Conservation (phyloP, 1,139 yeast species). For the Yamadazyma taylorii region DNA sequence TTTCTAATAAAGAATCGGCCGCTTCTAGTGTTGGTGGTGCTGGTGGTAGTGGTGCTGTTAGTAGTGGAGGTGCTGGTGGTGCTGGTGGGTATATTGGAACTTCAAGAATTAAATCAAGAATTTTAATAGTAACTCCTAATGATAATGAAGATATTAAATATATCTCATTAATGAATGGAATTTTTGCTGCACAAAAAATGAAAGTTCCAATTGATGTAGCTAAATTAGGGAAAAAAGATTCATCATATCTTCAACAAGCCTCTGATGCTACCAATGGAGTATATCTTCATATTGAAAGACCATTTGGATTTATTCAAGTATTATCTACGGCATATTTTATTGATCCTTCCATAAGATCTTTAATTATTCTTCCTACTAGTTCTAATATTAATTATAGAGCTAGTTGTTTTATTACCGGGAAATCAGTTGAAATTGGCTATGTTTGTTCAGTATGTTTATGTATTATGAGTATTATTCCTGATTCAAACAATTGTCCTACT, state of each 20-base stretch:
- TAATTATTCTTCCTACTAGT: conserved; percentile 78
- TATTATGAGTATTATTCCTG: conserved; percentile 64
- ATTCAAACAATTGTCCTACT: conserved; percentile 53
- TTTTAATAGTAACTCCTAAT: conserved; percentile 72
- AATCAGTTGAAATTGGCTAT: conserved; percentile 87
- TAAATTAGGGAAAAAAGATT: conserved; percentile 66
- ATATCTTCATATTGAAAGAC: conserved; percentile 72
- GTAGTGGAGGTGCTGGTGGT: no score
- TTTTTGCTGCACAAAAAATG: conserved; percentile 94
- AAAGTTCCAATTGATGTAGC: conserved; percentile 89
- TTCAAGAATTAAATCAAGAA: conserved; percentile 61
- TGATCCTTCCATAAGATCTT: conserved; percentile 77
- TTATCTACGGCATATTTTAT: conserved; percentile 67
- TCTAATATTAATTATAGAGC: conserved; percentile 92
- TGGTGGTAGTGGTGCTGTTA: no score
- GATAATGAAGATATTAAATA: conserved; percentile 81
- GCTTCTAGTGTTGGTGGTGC: conserved; percentile 14
- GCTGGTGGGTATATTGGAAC: conserved; percentile 21
- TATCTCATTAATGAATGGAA: conserved; percentile 92
- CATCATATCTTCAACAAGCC: conserved; percentile 92
- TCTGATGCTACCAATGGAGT: conserved; percentile 94
- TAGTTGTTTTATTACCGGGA: conserved; percentile 87
- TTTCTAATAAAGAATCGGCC: conserved; percentile 16
- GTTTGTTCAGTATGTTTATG: conserved; percentile 96
- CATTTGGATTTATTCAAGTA: conserved; percentile 74